A percentile compares a stretch with the other conserved stretches of the same genome.
These are phyloP conservation scores for Priceomyces haplophilus DNA, from an alignment of 805 yeast species.

Conservation along the genomic window DNA sequence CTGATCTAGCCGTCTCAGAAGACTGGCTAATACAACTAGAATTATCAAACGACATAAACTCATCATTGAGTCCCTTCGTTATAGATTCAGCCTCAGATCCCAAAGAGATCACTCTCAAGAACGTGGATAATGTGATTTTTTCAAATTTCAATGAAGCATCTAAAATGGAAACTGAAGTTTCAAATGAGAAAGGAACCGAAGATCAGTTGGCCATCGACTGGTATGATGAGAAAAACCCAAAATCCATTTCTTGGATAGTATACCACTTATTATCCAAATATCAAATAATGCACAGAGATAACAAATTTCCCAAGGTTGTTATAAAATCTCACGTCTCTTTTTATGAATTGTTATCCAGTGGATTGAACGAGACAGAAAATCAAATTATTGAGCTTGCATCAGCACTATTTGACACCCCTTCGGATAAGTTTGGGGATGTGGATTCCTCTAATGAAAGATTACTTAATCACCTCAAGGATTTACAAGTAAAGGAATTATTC, in stretches of 20 bases:
- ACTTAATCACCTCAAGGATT: slow-evolving; percentile 14
- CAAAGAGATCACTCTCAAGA: slow-evolving; percentile 26
- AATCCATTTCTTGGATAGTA: slow-evolving; percentile 15
- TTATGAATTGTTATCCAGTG: slow-evolving; percentile 14
- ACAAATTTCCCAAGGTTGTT: slow-evolving; percentile 25
- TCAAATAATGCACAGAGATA: slow-evolving; percentile 17
- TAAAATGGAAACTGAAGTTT: slow-evolving; percentile 13
- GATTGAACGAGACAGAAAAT: slow-evolving; percentile 20
- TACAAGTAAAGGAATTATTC: slow-evolving; percentile 43
- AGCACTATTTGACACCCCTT: slow-evolving; percentile 46
- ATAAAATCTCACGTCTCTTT: slow-evolving; percentile 14
- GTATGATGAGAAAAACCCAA: slow-evolving; percentile 6
- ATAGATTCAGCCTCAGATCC: slow-evolving; percentile 10
- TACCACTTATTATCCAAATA: slow-evolving; percentile 21
- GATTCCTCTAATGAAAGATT: slow-evolving; percentile 12
- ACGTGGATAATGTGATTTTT: slow-evolving; percentile 49
- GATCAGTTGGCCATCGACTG: slow-evolving; percentile 3
- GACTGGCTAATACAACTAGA: slow-evolving; percentile 67
- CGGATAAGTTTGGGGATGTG: slow-evolving; percentile 9
- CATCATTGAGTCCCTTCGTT: slow-evolving; percentile 36
- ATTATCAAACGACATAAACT: slow-evolving; percentile 45
- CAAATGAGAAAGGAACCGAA: slow-evolving; percentile 21
- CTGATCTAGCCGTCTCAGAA: slow-evolving; percentile 48
- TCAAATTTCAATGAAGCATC: slow-evolving; percentile 37
- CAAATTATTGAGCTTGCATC: slow-evolving; percentile 57